phyloP scores from a whole-genome alignment of 805 yeast species.

The Candida takata region DNA sequence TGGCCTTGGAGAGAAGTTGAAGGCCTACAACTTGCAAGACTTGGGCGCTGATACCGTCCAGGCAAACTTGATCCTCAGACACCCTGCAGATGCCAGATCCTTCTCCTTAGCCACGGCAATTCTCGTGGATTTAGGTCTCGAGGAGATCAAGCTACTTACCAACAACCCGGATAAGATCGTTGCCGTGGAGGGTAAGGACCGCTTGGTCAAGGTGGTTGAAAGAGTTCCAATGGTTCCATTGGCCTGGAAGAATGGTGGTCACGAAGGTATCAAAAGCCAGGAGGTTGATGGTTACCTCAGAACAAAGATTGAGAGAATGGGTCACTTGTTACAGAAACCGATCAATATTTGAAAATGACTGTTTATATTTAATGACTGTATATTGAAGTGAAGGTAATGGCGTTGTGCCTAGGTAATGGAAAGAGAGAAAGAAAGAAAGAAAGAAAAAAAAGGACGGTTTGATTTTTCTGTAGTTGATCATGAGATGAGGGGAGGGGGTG shows the following conservation, averaged over 20 bases:
- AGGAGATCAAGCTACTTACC: slow-evolving; percentile 70
- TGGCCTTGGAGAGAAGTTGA: slow-evolving; percentile 94
- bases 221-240: slow-evolving; percentile 96
- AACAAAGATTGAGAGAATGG: slow-evolving; percentile 96
- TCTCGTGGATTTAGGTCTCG: slow-evolving; percentile 70
- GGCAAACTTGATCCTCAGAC: slow-evolving; percentile 86
- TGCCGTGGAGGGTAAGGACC: slow-evolving; percentile 86
- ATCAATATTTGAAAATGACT: slow-evolving; percentile 12
- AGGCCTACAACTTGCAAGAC: slow-evolving; percentile 95
- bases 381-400: too few species aligned
- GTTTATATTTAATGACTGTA: too few species aligned
- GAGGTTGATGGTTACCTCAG: slow-evolving; percentile 92
- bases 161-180: slow-evolving; percentile 94
- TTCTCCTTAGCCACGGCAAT: slow-evolving; percentile 94
- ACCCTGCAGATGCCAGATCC: slow-evolving; percentile 97
- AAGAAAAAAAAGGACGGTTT: too few species aligned
- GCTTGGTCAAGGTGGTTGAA: slow-evolving; percentile 68
- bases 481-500: too few species aligned
- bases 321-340: slow-evolving; percentile 68
- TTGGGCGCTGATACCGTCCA: slow-evolving; percentile 98
- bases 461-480: too few species aligned
- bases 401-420: too few species aligned
- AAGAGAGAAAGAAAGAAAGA: too few species aligned
- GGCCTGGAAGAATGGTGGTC: slow-evolving; percentile 59
- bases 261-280: slow-evolving; percentile 63